These are phyloP conservation scores for Gnaphalium uliginosum DNA, from an alignment of 129 eudicot genomes.

Conservation along the genomic window DNA sequence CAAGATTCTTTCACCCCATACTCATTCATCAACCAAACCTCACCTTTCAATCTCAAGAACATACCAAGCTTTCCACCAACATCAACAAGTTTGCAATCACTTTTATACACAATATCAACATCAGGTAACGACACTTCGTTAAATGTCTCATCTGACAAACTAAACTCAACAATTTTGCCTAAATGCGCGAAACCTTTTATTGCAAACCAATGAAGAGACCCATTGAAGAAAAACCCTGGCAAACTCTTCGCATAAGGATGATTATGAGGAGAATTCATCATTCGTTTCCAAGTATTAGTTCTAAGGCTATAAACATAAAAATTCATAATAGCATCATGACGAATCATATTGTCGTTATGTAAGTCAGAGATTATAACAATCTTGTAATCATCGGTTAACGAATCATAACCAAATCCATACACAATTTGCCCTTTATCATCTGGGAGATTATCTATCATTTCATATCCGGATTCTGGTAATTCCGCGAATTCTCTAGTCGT, in stretches of 20 bases:
- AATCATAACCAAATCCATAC: conserved; percentile 5
- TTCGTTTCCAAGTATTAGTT: background rate
- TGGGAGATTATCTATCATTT: no score
- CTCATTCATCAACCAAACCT: background rate
- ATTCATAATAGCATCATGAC: background rate
- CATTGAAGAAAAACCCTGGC: background rate
- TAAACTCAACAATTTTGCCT: background rate
- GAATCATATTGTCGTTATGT: background rate
- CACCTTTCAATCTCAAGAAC: background rate
- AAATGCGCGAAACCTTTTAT: background rate
- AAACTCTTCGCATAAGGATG: background rate
- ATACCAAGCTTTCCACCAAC: background rate
- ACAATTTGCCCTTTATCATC: background rate
- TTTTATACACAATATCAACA: background rate
- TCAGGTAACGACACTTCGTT: background rate
- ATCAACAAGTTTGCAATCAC: background rate
- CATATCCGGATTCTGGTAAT: background rate
- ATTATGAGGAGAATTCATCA: background rate
- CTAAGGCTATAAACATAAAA: background rate
- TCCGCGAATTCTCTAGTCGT: background rate
- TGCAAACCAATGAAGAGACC: no score
- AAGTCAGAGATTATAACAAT: background rate
- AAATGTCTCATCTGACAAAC: background rate
- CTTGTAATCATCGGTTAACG: background rate
- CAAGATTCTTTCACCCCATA: background rate